A percentile compares a stretch with the other conserved stretches of the same genome.
Evolutionary conservation across 1,284 basidiomycete genomes (phyloP).

Genomic region (Trametes versicolor): DNA sequence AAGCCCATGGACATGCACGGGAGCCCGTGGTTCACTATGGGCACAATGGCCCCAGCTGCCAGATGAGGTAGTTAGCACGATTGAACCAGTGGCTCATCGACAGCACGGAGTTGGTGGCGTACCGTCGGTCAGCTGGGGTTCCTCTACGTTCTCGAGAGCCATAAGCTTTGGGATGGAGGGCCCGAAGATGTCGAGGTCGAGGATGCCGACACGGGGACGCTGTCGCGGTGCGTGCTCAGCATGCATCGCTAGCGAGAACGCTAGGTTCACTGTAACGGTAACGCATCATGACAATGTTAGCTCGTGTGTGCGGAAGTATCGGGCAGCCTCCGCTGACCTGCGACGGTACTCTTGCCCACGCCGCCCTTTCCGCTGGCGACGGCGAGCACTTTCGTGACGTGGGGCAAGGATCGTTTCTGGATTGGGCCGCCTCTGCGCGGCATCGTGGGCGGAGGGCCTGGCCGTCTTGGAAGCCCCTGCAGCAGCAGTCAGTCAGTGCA

Average conservation of each 20-base stretch:
- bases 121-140: conserved; percentile 84
- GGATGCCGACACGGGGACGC: conserved; percentile 79
- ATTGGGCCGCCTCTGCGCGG: conserved; percentile 67
- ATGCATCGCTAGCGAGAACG: conserved; percentile 72
- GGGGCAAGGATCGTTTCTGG: conserved; percentile 66
- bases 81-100: too few species aligned
- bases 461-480: conserved; percentile 64
- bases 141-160: conserved; percentile 85
- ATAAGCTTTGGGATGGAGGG: conserved; percentile 96
- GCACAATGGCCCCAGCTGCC: conserved; percentile 82
- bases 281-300: not conserved
- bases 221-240: conserved; percentile 41
- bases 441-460: conserved; percentile 59
- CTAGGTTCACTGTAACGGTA: conserved; percentile 78
- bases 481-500: conserved; percentile 7
- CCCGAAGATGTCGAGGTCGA: conserved; percentile 97
- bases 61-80: not conserved
- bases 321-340: conserved; percentile 63
- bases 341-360: conserved; percentile 96
- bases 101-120: too few species aligned
- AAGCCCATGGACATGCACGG: conserved; percentile 99
- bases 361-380: conserved; percentile 98
- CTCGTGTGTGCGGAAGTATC: not conserved
- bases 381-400: conserved; percentile 80
- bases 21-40: conserved; percentile 90